Base-by-base conservation (phyloP, 306 rosid genomes). In the Acmispon strigosus region DNA sequence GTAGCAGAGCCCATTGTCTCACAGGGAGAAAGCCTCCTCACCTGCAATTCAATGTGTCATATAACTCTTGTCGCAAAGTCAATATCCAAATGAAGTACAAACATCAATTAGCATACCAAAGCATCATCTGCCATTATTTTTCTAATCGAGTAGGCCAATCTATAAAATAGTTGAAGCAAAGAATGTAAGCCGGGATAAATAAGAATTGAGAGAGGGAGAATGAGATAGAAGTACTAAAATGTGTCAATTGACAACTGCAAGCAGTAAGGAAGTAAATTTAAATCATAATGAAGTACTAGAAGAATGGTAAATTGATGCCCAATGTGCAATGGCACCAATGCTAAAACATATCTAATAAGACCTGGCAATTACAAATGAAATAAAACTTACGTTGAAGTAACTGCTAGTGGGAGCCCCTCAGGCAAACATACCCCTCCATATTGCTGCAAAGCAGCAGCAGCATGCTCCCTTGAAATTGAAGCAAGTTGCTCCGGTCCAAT, bases 1-100 rank as follows among this genome's bases (percentile, higher is more conserved):
- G 96, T 92, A 20, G 99, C 99, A 81, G 99, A 95, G 47, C 99
- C 97, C 99, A 95, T 95, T 3, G 99, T 91, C 88, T 95, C 97
- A 79, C 99, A 95, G 10, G 99, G 96, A 68, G 97, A 89, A 59
- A 95, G 96, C 90, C 97, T 91, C 76, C 99, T 91, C 42, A 95
- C 97, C 99, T 95, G 67, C 75, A 79, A 29, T 70, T 77, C 57
- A 10, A 59, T 29, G 53, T 11, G 41, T 65, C 19, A 48, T 41
- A 43, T 16, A 48, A 61, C 77, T 18, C 43, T 55, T 39, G 45
- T 58, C 14, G 62, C 52, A 37, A 47, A 27, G 34, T 11, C 61
- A 70, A 82, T 49, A 70, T 14, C 53, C 27, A 69, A 32, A 41
- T n/a, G 13, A 51, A 27, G 76, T 34, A 55, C 11, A 54, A 69